phyloP scores from a whole-genome alignment of 2,329 filamentous ascomycete species.

The Penicillium sp. region DNA sequence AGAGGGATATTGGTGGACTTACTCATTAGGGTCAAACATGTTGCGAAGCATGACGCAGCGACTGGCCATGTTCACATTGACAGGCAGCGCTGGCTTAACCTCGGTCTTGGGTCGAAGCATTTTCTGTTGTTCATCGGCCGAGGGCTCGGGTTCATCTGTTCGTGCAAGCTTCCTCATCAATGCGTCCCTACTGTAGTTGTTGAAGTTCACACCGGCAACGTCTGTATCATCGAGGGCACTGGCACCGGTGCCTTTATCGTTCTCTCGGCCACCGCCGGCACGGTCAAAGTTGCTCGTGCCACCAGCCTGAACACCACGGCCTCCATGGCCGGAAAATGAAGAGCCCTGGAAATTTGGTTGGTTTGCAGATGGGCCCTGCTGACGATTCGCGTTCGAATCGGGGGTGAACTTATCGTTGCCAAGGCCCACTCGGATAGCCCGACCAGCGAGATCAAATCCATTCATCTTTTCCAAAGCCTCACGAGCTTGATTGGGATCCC shows the following conservation, averaged over 20 bases:
- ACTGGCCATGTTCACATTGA: conserved; percentile 89
- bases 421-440: conserved; percentile 96
- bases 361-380: conserved; percentile 72
- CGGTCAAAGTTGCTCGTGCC: conserved; percentile 80
- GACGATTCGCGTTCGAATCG: conserved; percentile 92
- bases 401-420: conserved; percentile 99
- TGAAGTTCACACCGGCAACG: conserved; percentile 98
- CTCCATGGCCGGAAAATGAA: conserved; percentile 85
- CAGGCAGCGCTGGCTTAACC: conserved; percentile 68
- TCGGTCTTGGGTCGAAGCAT: conserved; percentile 78
- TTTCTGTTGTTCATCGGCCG: conserved; percentile 68
- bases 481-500: conserved; percentile 85
- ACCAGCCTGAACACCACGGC: conserved; percentile 79
- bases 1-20: conserved; percentile 49
- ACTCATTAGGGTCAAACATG: conserved; percentile 92
- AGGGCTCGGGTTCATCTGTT: conserved; percentile 75
- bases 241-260: conserved; percentile 83
- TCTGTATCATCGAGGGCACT: conserved; percentile 97
- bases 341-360: conserved; percentile 80
- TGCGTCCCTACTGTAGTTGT: conserved; percentile 97
- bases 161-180: conserved; percentile 98
- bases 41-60: conserved; percentile 93
- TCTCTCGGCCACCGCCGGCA: conserved; percentile 81
- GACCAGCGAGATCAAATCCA: conserved; percentile 95
- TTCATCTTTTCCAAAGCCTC: conserved; percentile 99